These are phyloP conservation scores for Metschnikowia kunwiensis DNA, from an alignment of 805 yeast species.

Conservation along the genomic window DNA sequence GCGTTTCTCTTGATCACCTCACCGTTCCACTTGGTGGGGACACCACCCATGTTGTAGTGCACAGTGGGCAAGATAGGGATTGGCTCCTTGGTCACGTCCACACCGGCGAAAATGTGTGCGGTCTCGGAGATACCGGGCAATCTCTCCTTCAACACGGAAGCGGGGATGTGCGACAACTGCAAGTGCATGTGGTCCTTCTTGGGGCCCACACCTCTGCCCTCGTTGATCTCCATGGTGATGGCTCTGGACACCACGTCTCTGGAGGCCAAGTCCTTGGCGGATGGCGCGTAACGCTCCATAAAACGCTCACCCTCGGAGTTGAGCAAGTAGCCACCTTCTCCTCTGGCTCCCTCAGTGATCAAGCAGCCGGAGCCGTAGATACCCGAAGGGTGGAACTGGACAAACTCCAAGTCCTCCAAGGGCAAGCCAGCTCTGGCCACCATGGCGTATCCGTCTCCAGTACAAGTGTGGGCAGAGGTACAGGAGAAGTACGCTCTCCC, in stretches of 20 bases:
- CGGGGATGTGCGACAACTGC: conserved; percentile 92
- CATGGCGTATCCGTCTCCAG: conserved; percentile 99
- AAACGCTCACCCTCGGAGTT: conserved; percentile 98
- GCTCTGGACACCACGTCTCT: conserved; percentile 98
- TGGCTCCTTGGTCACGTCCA: conserved; percentile 98
- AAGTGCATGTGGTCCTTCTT: conserved; percentile 91
- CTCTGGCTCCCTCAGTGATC: conserved; percentile 99
- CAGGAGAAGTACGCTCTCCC: conserved; percentile 98
- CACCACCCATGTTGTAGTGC: conserved; percentile 99
- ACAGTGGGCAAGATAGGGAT: conserved; percentile 98
- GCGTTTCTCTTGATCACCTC: conserved; percentile 83
- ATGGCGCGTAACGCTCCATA: conserved; percentile 99
- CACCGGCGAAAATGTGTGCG: conserved; percentile 98
- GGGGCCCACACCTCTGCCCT: conserved; percentile 99
- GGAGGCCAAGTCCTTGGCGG: conserved; percentile 96
- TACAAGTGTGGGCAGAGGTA: conserved; percentile 99
- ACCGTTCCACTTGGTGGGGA: conserved; percentile 97
- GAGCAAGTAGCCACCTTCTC: conserved; percentile 98
- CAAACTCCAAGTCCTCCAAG: conserved; percentile 93
- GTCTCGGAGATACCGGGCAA: conserved; percentile 99
- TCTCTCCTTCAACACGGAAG: conserved; percentile 88
- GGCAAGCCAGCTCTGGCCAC: conserved; percentile 98
- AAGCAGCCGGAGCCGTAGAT: conserved; percentile 98
- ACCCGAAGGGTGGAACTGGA: conserved; percentile 99
- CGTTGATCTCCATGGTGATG: conserved; percentile 97